Evolutionary conservation across 164 flowering plant genomes (phyloP).

Genomic region (Vitis rupestris): DNA sequence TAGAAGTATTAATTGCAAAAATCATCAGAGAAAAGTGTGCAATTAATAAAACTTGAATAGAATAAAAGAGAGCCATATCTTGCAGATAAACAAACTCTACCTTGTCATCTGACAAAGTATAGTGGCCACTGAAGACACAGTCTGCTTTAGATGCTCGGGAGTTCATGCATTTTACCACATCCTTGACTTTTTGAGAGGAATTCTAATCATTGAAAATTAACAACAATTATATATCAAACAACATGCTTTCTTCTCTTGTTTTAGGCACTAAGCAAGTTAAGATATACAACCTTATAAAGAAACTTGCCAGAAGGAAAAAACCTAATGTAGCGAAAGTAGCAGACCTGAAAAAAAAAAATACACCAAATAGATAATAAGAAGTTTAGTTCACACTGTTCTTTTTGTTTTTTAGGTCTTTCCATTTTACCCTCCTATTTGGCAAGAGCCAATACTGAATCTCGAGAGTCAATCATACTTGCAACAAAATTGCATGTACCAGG

Average conservation of each 20-base stretch:
- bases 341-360: slow-evolving; percentile 54
- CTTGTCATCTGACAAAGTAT: slow-evolving; percentile 80
- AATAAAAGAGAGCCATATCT: neutral
- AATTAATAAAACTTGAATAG: neutral
- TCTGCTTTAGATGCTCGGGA: slow-evolving; percentile 70
- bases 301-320: slow-evolving; percentile 89
- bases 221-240: slow-evolving; percentile 5
- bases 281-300: slow-evolving; percentile 75
- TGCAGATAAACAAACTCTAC: slow-evolving; percentile 31
- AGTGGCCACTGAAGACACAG: slow-evolving; percentile 68
- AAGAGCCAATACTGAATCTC: too few species aligned
- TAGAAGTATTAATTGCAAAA: neutral
- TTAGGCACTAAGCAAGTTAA: neutral
- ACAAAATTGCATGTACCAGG: too few species aligned
- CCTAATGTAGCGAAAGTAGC: slow-evolving; percentile 90
- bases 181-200: slow-evolving; percentile 85
- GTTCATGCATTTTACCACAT: slow-evolving; percentile 80
- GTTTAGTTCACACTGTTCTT: too few species aligned
- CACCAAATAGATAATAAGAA: neutral
- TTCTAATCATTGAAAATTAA: slow-evolving; percentile 43
- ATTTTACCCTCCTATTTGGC: too few species aligned
- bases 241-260: neutral
- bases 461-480: too few species aligned
- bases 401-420: too few species aligned
- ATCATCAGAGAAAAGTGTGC: too few species aligned